Evolutionary conservation across 2,329 filamentous ascomycete species (phyloP), one percentile per base, ranked within the genome.

Genomic region (Epichloe aotearoae): DNA sequence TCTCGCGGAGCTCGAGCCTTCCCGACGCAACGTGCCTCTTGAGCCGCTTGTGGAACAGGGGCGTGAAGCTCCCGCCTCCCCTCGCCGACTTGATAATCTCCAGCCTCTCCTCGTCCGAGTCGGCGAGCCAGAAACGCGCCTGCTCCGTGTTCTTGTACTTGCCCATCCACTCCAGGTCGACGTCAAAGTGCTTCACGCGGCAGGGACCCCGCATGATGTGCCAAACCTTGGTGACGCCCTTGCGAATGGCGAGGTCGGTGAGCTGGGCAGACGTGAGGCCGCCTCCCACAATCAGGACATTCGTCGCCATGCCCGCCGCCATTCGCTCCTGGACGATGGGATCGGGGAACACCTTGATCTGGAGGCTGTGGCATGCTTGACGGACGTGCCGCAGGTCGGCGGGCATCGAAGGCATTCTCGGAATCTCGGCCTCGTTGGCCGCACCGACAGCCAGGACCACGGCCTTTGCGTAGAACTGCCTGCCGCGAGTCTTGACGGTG

Each of bases 61-160:
- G 82, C 4, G 82, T 88, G 56, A 90, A 79, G 63, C 83, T 88
- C n/a, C 86, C 86, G 2, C 87, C 87, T 15, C 83, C 81, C 6
- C 85, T 75, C 0, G 86, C 86, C 43, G 71, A 66, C 55, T 74
- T 73, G 54, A 86, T 74, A 65, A 86, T 84, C 37, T 80, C 73
- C 33, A 82, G 73, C 3, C 85, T 75, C 64, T 90, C 77, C 26
- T 80, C 75, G 53, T 88, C 82, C 5, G 77, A 79, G 57, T 89
- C 84, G 3, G 84, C 84, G 6, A 78, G 80, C 83, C 85, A 90
- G 64, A 90, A 93, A 0, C 75, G 74, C 1, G 86, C 82, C 61
- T 90, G 85, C 57, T 86, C 80, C 50, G 80, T 77, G 62, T 91
- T 91, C 51, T 83, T 81, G 64, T 86, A 91, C 62, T 91, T 91